A percentile compares a stretch with the other conserved stretches of the same genome.
Conservation (phyloP, 176 grass and related monocot genomes). For the Oryza meridionalis region DNA sequence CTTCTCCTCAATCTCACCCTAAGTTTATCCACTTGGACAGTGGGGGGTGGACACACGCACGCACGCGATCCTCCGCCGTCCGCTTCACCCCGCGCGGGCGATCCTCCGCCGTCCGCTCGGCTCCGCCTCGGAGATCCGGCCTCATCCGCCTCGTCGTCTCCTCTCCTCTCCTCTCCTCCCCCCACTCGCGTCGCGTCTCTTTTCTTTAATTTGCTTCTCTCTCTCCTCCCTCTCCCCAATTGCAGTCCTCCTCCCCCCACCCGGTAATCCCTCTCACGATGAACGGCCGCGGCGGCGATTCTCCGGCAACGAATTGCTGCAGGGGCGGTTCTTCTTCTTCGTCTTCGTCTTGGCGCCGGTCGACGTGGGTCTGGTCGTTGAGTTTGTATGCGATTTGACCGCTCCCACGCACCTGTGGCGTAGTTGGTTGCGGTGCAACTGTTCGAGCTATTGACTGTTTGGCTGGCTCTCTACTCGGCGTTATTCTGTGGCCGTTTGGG, state of each 20-base stretch:
- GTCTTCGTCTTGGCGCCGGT: background rate
- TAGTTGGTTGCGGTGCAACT: background rate
- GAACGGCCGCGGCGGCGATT: slow-evolving; percentile 29
- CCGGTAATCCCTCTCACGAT: slow-evolving; percentile 30
- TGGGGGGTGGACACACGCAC: background rate
- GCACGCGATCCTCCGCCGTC: slow-evolving; percentile 17
- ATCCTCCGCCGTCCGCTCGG: slow-evolving; percentile 47
- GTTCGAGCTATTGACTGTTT: background rate
- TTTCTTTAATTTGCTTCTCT: background rate
- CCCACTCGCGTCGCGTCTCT: background rate
- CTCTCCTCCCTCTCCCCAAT: background rate
- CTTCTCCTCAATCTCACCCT: too few relatives aligned
- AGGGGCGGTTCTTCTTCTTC: background rate
- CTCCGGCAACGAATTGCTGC: slow-evolving; percentile 12
- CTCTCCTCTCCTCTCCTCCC: too few relatives aligned
- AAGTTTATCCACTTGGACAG: too few relatives aligned
- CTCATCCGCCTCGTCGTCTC: slow-evolving; percentile 36
- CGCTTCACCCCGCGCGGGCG: slow-evolving; percentile 26
- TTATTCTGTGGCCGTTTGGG: background rate
- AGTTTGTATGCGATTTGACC: slow-evolving; percentile 33
- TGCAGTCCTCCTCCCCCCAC: slow-evolving; percentile 27
- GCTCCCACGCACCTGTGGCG: background rate
- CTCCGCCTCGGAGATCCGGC: slow-evolving; percentile 21
- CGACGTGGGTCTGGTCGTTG: slow-evolving; percentile 15
- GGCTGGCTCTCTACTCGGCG: slow-evolving; percentile 16